Evolutionary conservation across 108 stramenopile genomes (phyloP).

Genomic region (Nannochloropsis salina): DNA sequence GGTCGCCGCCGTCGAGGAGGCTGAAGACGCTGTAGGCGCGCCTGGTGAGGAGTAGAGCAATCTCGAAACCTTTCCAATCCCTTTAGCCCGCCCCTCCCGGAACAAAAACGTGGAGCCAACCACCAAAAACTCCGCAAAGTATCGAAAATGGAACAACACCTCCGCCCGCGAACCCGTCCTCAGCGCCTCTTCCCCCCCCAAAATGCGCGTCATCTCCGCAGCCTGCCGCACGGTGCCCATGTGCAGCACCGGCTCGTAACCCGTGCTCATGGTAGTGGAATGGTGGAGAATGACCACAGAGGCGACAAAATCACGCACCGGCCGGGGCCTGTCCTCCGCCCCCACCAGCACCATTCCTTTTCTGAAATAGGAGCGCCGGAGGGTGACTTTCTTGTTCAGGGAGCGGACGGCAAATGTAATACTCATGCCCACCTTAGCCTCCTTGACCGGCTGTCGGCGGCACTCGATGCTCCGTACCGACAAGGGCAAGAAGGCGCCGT

Average conservation of each 20-base stretch:
- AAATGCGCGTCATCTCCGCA: slow-evolving; percentile 48
- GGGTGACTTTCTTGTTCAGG: slow-evolving; percentile 40
- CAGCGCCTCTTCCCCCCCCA: slow-evolving; percentile 38
- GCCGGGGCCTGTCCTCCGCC: slow-evolving; percentile 18
- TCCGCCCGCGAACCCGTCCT: not conserved
- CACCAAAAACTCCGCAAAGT: slow-evolving; percentile 56
- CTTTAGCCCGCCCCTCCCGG: slow-evolving; percentile 61
- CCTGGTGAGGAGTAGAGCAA: not conserved
- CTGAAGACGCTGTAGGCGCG: not conserved
- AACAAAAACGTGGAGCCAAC: slow-evolving; percentile 56
- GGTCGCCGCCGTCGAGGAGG: not conserved
- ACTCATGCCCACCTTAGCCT: slow-evolving; percentile 53
- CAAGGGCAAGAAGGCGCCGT: slow-evolving; percentile 54
- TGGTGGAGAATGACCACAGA: slow-evolving; percentile 61
- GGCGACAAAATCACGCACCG: slow-evolving; percentile 53
- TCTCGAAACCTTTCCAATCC: slow-evolving; percentile 57
- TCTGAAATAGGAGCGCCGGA: slow-evolving; percentile 51
- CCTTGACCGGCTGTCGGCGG: slow-evolving; percentile 51
- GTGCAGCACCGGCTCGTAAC: slow-evolving; percentile 63
- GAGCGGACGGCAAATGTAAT: slow-evolving; percentile 58
- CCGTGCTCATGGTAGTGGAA: slow-evolving; percentile 56
- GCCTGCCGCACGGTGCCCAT: slow-evolving; percentile 55
- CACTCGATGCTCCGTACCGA: slow-evolving; percentile 55
- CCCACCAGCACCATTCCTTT: slow-evolving; percentile 56
- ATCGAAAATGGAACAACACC: slow-evolving; percentile 32